Base-by-base conservation (phyloP, 1,284 basidiomycete genomes). In the Peniophora sp. region DNA sequence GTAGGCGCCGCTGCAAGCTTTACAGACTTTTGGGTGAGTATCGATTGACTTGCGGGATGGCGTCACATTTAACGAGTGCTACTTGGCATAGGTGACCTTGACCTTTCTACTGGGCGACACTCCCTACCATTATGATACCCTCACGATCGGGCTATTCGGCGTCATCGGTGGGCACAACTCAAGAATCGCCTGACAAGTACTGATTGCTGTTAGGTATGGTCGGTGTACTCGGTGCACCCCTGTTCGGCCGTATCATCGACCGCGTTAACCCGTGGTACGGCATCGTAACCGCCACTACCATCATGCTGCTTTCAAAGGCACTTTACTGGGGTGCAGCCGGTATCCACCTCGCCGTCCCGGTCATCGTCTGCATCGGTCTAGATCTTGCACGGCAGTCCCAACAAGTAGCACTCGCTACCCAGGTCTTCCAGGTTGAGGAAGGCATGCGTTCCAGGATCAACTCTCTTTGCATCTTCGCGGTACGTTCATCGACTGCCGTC, bases 171-270 rank as follows among this genome's bases (percentile, higher is more conserved):
- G n/a, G n/a, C 20, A 22, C 19, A 10, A n/a, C n/a, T 16, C 19
- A 32, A 74, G 71, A 1, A 59, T 80, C 27, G 61, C 70, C 10
- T 80, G 32, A 17, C 23, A 74, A 70, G 1, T 60, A 80, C 78
- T 48, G 78, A 32, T 32, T 78, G 11, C 64, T 82, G 2, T 79
- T 81, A 57, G 78, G 77, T 12, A 65, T 79, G 2, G 63, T 80
- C 3, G 27, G 27, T 32, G 74, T 79, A 12, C 56, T 68, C 17
- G 62, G 70, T 22, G 74, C 74, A 0, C 78, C 79, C 0, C 64
- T 77, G 44, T 66, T 75, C 48, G 80, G 80, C 0, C 67, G 69
- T 25, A 60, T 74, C 3, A 68, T 81, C 45, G 79, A 83, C 57
- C 58, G 64, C 2, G 64, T 81, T 43, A 67, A 73, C 0, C 73